phyloP scores from a whole-genome alignment of 2,329 filamentous ascomycete species.

The Clarireedia monteithiana region DNA sequence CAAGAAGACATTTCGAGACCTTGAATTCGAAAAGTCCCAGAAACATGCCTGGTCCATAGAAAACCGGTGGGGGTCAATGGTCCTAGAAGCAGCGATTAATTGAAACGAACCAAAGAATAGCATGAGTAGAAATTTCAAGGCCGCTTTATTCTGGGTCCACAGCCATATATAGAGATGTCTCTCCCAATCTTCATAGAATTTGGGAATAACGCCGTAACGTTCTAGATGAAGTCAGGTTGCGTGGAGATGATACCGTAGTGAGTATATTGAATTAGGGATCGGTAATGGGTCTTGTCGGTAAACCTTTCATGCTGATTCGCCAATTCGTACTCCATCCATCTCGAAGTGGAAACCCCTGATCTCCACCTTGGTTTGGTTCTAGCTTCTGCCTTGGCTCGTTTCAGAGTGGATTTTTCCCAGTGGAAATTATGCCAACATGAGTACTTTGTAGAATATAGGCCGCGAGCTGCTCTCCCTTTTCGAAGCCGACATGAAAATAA shows the following conservation, averaged over 20 bases:
- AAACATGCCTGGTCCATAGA: background rate
- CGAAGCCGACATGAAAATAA: too few species aligned
- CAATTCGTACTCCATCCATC: background rate
- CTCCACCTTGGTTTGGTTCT: background rate
- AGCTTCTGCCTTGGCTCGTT: too few species aligned
- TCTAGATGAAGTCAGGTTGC: slow-evolving; percentile 4
- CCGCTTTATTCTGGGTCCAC: background rate
- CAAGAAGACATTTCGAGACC: background rate
- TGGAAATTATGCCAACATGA: too few species aligned
- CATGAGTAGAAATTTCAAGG: background rate
- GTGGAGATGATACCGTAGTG: slow-evolving; percentile 7
- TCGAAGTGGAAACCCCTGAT: background rate
- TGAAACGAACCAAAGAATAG: background rate
- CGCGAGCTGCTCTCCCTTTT: too few species aligned
- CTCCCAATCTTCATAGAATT: background rate
- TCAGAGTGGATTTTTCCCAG: too few species aligned
- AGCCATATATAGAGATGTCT: background rate
- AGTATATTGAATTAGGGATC: slow-evolving; percentile 7
- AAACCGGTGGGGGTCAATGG: background rate
- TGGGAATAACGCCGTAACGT: background rate
- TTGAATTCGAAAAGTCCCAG: background rate
- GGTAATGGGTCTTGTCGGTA: background rate
- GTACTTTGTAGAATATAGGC: too few species aligned
- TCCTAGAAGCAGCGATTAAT: background rate
- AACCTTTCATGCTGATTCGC: background rate